Evolutionary conservation across 1,139 yeast genomes (phyloP).

Genomic region (Magnusiomyces sp.): DNA sequence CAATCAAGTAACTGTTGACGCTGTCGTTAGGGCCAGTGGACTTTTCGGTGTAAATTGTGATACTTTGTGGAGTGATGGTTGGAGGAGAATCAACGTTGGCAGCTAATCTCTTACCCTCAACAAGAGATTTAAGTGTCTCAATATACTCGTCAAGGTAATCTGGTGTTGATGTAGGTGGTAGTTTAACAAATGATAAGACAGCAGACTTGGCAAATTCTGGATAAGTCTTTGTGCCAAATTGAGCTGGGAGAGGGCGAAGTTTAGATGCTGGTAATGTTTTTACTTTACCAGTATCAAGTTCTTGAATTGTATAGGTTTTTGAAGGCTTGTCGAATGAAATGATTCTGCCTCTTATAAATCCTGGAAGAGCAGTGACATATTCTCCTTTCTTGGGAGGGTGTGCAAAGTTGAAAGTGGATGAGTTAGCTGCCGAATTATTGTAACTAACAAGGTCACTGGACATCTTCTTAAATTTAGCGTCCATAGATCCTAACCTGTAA

Average conservation of each 20-base stretch:
- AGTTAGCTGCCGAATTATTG: slow-evolving; percentile 37
- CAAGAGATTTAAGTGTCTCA: slow-evolving; percentile 46
- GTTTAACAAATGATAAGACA: slow-evolving; percentile 45
- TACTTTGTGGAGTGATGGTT: slow-evolving; percentile 36
- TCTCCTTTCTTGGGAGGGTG: slow-evolving; percentile 48
- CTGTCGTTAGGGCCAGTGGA: slow-evolving; percentile 54
- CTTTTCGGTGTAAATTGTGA: slow-evolving; percentile 52
- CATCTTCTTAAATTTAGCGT: slow-evolving; percentile 21
- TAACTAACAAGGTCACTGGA: slow-evolving; percentile 33
- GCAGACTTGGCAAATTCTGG: slow-evolving; percentile 56
- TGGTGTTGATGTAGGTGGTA: slow-evolving; percentile 53
- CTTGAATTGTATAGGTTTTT: slow-evolving; percentile 44
- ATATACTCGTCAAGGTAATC: slow-evolving; percentile 56
- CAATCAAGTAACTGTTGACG: slow-evolving; percentile 53
- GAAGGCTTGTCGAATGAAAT: slow-evolving; percentile 42
- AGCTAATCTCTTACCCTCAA: slow-evolving; percentile 50
- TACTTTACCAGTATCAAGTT: slow-evolving; percentile 57
- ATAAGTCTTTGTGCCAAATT: slow-evolving; percentile 36
- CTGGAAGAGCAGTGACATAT: slow-evolving; percentile 47
- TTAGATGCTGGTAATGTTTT: slow-evolving; percentile 42
- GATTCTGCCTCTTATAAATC: slow-evolving; percentile 55
- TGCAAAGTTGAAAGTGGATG: slow-evolving; percentile 23
- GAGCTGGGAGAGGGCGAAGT: slow-evolving; percentile 49
- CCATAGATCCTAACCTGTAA: slow-evolving; percentile 36
- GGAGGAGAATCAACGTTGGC: slow-evolving; percentile 40